Conservation (phyloP, 805 yeast genomes). For the Phaffomyces antillensis region DNA sequence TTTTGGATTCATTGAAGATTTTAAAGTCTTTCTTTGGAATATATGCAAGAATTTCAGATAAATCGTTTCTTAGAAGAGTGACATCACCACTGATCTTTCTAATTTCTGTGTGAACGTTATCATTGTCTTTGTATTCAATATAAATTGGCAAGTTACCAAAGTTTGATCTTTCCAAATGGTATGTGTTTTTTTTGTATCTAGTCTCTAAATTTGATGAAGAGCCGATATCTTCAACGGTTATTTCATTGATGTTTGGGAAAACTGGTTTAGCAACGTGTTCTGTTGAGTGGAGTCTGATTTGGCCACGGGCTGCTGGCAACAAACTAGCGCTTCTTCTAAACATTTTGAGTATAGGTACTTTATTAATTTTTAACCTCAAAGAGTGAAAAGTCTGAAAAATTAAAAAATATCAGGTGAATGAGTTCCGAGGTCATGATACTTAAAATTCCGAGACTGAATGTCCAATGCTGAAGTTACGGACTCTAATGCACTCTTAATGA, state of each 20-base stretch:
- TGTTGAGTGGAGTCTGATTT: conserved; percentile 12
- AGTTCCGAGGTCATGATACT: not conserved
- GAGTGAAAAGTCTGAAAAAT: not conserved
- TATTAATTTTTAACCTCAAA: not conserved
- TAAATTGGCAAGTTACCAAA: conserved; percentile 80
- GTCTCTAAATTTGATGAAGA: conserved; percentile 11
- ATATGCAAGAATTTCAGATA: conserved; percentile 42
- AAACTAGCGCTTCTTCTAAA: conserved; percentile 2
- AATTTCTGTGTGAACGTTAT: conserved; percentile 61
- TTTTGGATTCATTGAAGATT: conserved; percentile 43
- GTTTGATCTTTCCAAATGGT: conserved; percentile 39
- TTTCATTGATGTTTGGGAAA: conserved; percentile 26
- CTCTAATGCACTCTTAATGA: no score
- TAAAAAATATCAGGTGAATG: not conserved
- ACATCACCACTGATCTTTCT: conserved; percentile 66
- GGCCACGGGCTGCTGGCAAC: not conserved
- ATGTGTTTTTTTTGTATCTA: conserved; percentile 24
- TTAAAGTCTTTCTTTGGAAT: conserved; percentile 40
- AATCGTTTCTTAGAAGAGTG: conserved; percentile 56
- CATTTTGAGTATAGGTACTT: not conserved
- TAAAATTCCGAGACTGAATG: no score
- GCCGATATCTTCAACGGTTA: conserved; percentile 25
- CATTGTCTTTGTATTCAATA: conserved; percentile 56
- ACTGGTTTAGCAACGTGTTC: not conserved
- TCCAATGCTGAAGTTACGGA: no score